phyloP scores from a whole-genome alignment of 1,284 basidiomycete genomes.

The Agroathelia rolfsii region DNA sequence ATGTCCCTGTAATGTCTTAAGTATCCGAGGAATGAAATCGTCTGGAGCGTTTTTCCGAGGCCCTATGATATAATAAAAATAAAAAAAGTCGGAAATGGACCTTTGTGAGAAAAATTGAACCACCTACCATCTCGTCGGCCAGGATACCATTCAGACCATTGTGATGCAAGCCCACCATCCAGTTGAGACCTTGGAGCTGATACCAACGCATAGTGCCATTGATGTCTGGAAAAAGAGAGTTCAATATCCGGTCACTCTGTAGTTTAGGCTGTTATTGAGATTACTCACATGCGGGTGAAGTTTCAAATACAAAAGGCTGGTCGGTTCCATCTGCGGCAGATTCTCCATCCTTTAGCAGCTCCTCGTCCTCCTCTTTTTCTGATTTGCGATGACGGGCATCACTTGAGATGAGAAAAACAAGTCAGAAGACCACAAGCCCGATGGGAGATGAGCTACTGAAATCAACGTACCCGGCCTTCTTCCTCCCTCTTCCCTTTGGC shows the following conservation, averaged over 20 bases:
- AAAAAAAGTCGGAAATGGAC: no score
- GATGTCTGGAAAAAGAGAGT: conserved; percentile 50
- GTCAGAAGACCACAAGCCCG: conserved; percentile 11
- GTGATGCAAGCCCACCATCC: conserved; percentile 92
- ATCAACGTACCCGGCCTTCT: conserved; percentile 66
- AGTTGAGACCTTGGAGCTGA: conserved; percentile 93
- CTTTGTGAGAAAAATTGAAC: conserved; percentile 1
- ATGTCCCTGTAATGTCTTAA: conserved; percentile 79
- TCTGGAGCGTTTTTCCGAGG: conserved; percentile 96
- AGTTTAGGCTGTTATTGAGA: no score
- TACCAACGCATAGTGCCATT: conserved; percentile 89
- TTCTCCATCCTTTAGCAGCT: conserved; percentile 82
- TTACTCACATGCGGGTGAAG: conserved; percentile 77
- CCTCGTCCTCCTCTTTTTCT: conserved; percentile 97
- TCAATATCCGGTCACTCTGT: no score
- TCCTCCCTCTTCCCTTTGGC: conserved; percentile 71
- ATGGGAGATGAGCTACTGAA: background rate
- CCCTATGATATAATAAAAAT: conserved; percentile 43
- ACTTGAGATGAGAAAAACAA: conserved; percentile 29
- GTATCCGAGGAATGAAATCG: conserved; percentile 95
- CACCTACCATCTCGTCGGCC: conserved; percentile 84
- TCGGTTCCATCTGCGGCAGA: conserved; percentile 73
- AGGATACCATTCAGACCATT: conserved; percentile 91
- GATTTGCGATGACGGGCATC: conserved; percentile 88
- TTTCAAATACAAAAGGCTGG: conserved; percentile 85